Evolutionary conservation across 345 rosid species (phyloP).

Genomic region (Salix viminalis): DNA sequence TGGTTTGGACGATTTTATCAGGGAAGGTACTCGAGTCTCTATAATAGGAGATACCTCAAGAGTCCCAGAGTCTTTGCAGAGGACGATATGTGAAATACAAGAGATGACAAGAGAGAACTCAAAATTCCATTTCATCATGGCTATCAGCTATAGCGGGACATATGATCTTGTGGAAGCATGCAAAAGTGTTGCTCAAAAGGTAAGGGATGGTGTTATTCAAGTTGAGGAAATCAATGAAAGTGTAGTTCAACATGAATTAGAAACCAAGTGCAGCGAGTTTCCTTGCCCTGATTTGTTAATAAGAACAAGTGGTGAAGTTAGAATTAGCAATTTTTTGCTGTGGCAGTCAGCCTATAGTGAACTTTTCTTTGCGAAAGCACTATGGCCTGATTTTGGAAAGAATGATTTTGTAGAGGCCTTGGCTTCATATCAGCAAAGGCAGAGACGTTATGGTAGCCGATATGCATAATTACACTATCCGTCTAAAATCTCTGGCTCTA

Average conservation of each 20-base stretch:
- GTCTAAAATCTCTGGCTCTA: background rate
- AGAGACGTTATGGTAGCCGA: slow-evolving; percentile 63
- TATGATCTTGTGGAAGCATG: slow-evolving; percentile 68
- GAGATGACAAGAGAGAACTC: slow-evolving; percentile 44
- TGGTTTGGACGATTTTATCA: slow-evolving; percentile 41
- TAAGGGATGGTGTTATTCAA: slow-evolving; percentile 41
- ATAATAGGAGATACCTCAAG: slow-evolving; percentile 61
- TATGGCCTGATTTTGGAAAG: slow-evolving; percentile 83
- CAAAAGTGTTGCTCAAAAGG: slow-evolving; percentile 49
- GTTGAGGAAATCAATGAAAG: slow-evolving; percentile 51
- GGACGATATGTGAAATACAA: slow-evolving; percentile 40
- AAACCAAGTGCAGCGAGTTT: slow-evolving; percentile 54
- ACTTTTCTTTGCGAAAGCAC: slow-evolving; percentile 50
- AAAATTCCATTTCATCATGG: slow-evolving; percentile 57
- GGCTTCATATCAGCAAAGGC: slow-evolving; percentile 60
- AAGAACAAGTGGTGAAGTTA: slow-evolving; percentile 73
- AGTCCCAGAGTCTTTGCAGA: slow-evolving; percentile 43
- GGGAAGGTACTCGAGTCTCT: slow-evolving; percentile 47
- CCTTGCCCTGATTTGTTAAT: slow-evolving; percentile 70
- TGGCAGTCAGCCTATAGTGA: slow-evolving; percentile 90
- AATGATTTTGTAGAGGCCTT: slow-evolving; percentile 56
- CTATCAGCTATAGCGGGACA: slow-evolving; percentile 75
- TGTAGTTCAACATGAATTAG: slow-evolving; percentile 55
- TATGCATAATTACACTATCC: slow-evolving; percentile 13
- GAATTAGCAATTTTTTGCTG: slow-evolving; percentile 78